Percentiles rank a stretch among this genome's conserved stretches.
Conservation (phyloP, 352 stramenopile species). For the Globisporangium recalcitrans region DNA sequence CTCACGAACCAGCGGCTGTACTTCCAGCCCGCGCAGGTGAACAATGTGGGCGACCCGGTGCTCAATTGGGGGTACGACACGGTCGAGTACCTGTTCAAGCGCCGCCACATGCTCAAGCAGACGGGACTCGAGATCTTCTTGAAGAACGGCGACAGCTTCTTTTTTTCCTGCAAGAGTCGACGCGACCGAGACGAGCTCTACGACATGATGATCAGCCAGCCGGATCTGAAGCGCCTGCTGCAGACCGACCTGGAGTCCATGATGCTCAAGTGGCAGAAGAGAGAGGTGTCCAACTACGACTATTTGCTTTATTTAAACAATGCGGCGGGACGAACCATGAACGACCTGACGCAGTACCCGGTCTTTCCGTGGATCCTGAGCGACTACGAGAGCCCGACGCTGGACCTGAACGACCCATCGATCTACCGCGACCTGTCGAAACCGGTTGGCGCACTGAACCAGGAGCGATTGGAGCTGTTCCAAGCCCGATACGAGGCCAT, state of each 20-base stretch:
- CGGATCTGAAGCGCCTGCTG: slow-evolving; percentile 53
- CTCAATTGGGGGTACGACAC: slow-evolving; percentile 76
- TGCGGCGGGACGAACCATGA: slow-evolving; percentile 77
- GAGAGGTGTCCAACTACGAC: slow-evolving; percentile 94
- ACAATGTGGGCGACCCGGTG: slow-evolving; percentile 88
- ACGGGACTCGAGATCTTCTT: slow-evolving; percentile 86
- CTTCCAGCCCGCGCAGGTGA: slow-evolving; percentile 89
- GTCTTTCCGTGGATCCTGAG: slow-evolving; percentile 96
- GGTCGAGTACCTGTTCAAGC: slow-evolving; percentile 81
- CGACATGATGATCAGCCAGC: slow-evolving; percentile 77
- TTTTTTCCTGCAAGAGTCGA: slow-evolving; percentile 72
- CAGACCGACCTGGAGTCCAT: slow-evolving; percentile 69
- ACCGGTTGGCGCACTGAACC: slow-evolving; percentile 92
- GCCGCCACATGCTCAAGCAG: slow-evolving; percentile 84
- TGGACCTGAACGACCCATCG: slow-evolving; percentile 81
- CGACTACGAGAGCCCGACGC: slow-evolving; percentile 82
- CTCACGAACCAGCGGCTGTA: slow-evolving; percentile 79
- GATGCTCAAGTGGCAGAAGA: slow-evolving; percentile 77
- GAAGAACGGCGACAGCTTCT: slow-evolving; percentile 59
- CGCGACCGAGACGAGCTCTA: slow-evolving; percentile 78
- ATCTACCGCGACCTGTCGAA: slow-evolving; percentile 94
- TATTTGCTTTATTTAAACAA: slow-evolving; percentile 91
- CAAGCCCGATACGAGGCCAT: slow-evolving; percentile 87
- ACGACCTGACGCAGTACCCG: slow-evolving; percentile 94
- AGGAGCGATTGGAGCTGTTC: slow-evolving; percentile 86